Evolutionary conservation across 768 basidiomycete species (phyloP), one percentile per base, ranked within the genome.

Genomic region (Lactarius hengduanensis): DNA sequence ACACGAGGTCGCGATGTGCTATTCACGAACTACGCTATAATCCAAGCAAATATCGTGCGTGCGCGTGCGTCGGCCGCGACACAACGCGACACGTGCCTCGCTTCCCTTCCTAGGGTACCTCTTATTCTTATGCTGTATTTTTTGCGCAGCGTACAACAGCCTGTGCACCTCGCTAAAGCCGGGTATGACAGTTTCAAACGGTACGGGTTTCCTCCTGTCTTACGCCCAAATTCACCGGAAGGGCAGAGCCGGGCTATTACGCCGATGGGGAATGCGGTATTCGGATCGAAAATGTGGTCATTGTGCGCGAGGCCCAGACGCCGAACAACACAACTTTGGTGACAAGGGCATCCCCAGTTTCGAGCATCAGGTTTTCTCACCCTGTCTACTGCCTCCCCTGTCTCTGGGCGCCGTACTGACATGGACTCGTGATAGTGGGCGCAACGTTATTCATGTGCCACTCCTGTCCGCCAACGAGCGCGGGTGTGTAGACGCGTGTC

Each of bases 181-280:
- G 6, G 94, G 94, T 10, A 94, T 94, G 91, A 93, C 92, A 0
- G 80, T 98, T 32, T 94, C 94, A 0, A 97, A 98, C 72, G 86
- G 86, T 84, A 63, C 53, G 77, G 30, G 11, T 22, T 4, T 16
- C 38, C 7, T 10, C n/a, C 20, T 36, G 11, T 38, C n/a, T n/a
- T 30, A 22, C 5, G 20, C 62, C 4, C 11, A 7, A 15, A 15
- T 53, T 54, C 20, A 36, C 20, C 20, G 16, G 16, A 58, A 38
- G 40, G 22, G 36, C 69, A 86, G 95, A 96, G 70, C 95, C 95
- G 1, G 94, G 95, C 8, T 96, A 90, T 75, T 96, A 97, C 74
- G 87, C 86, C 9, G 95, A 98, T 71, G 96, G 94, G 2, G 79
- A 82, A 55, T 99, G 89, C 72, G 96, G 96, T 2, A 94, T 98